Base-by-base conservation (phyloP, 805 yeast species). In the Isabelozyma heimii region DNA sequence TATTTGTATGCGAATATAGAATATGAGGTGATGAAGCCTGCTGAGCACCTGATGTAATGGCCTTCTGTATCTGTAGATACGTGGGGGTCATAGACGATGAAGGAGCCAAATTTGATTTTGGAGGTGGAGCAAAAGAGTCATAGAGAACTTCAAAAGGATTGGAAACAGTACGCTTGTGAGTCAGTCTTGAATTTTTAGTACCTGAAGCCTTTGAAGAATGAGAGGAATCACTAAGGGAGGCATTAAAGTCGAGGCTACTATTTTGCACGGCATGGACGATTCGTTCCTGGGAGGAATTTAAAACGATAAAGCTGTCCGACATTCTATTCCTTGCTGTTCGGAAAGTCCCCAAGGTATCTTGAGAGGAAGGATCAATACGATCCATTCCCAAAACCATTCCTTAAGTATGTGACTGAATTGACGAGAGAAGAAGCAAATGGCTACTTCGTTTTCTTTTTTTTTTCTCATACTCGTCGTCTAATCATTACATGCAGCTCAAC, bases 91-190 rank as follows among this genome's bases (percentile, higher is more conserved):
- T 45, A 10, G 45, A 33, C 27, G 24, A 20, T 20, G 27, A 35
- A 16, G 24, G 14, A 27, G 44, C 43, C 24, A 27, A 2, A 15
- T 26, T 49, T 16, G 33, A 44, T 9, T n/a, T 27, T 33, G 45
- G 45, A 14, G 50, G n/a, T n/a, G 44, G 16, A 13, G 43, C 40
- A 15, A 43, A 17, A 8, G 51, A 50, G n/a, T 43, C 55, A 44
- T 65, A 67, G 3, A 67, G 37, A 16, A 64, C 50, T 15, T 62
- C 70, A 47, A 67, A 66, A 2, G 70, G 70, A 40, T 65, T 65
- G 2, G 66, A 61, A 8, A 49, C 46, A 8, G 53, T 47, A 40
- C 63, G 42, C 14, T 45, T 41, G 44, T 51, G 56, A 5, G 42
- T 16, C n/a, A 13, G 15, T 37, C 35, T 13, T 10, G 35, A 3